A percentile compares a stretch with the other conserved stretches of the same genome.
phyloP scores from a whole-genome alignment of 345 rosid genomes.

The Salix exigua region DNA sequence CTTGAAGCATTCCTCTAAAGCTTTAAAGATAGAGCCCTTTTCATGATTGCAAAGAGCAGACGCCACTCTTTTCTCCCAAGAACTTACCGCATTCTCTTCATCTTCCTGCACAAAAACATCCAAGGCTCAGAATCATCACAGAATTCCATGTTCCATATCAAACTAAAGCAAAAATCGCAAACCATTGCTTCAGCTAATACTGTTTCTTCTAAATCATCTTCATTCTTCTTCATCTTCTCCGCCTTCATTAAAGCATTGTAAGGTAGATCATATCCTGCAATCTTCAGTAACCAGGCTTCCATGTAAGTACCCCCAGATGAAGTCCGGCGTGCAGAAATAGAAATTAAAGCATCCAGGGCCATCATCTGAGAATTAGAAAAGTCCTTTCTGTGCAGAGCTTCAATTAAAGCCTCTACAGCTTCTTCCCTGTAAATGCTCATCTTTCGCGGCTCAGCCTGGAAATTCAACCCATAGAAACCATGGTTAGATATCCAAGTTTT shows the following conservation, averaged over 20 bases:
- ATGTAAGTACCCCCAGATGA: constrained; percentile 41
- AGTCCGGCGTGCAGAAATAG: constrained; percentile 50
- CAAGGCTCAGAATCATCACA: not conserved
- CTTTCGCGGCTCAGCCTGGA: constrained; percentile 59
- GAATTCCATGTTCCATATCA: not conserved
- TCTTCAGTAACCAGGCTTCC: constrained; percentile 59
- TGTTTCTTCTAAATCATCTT: constrained; percentile 32
- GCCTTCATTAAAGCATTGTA: constrained; percentile 43
- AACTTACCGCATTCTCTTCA: constrained; percentile 47
- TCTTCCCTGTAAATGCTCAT: constrained; percentile 81
- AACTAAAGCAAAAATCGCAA: constrained; percentile 2
- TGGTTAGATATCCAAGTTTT: not conserved
- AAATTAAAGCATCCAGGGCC: constrained; percentile 45
- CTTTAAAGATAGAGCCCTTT: constrained; percentile 61
- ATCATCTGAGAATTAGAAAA: constrained; percentile 50
- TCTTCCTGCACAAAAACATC: constrained; percentile 31
- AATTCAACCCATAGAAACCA: constrained; percentile 2
- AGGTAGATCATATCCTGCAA: constrained; percentile 54
- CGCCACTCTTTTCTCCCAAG: constrained; percentile 60
- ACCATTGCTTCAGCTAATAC: constrained; percentile 36
- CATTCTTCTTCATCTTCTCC: constrained; percentile 24
- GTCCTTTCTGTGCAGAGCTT: constrained; percentile 52
- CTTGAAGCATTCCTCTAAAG: constrained; percentile 57
- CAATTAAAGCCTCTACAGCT: constrained; percentile 50
- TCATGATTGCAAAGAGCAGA: constrained; percentile 63